phyloP scores from a whole-genome alignment of 768 basidiomycete genomes.

The Pleurotus platypus region DNA sequence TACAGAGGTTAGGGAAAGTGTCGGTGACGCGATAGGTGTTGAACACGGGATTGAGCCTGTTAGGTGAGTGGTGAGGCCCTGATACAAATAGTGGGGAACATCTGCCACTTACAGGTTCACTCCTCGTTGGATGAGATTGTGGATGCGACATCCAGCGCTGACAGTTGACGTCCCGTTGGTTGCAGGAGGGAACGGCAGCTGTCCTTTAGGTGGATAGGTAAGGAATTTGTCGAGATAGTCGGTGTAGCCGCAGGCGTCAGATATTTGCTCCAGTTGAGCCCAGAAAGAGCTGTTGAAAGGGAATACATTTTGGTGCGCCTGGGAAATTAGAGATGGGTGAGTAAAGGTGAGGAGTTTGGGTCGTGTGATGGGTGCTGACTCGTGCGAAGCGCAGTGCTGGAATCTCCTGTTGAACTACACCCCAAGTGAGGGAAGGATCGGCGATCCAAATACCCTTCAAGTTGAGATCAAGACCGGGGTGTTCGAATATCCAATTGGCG shows the following conservation, averaged over 20 bases:
- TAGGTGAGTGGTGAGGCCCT: background rate
- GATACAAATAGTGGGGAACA: background rate
- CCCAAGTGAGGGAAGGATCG: slow-evolving; percentile 43
- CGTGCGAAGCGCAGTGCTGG: slow-evolving; percentile 60
- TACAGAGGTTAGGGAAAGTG: slow-evolving; percentile 46
- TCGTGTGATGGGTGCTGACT: slow-evolving; percentile 16
- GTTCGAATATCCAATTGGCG: slow-evolving; percentile 67
- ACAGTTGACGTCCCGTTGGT: slow-evolving; percentile 38
- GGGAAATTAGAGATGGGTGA: background rate
- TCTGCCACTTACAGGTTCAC: slow-evolving; percentile 36
- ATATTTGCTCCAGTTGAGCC: slow-evolving; percentile 47
- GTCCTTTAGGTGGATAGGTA: slow-evolving; percentile 60
- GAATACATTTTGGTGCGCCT: slow-evolving; percentile 57
- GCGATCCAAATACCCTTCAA: slow-evolving; percentile 65
- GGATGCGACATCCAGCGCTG: slow-evolving; percentile 39
- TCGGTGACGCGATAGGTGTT: slow-evolving; percentile 56
- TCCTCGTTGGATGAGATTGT: slow-evolving; percentile 45
- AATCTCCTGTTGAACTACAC: slow-evolving; percentile 58
- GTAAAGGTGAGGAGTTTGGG: background rate
- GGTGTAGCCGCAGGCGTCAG: slow-evolving; percentile 55
- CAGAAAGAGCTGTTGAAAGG: slow-evolving; percentile 56
- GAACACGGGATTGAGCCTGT: slow-evolving; percentile 54
- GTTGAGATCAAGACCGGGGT: slow-evolving; percentile 49
- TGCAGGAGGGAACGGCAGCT: slow-evolving; percentile 56
- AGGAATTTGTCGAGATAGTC: slow-evolving; percentile 59